Conservation (phyloP, 352 stramenopile species). For the Lagenidium giganteum region DNA sequence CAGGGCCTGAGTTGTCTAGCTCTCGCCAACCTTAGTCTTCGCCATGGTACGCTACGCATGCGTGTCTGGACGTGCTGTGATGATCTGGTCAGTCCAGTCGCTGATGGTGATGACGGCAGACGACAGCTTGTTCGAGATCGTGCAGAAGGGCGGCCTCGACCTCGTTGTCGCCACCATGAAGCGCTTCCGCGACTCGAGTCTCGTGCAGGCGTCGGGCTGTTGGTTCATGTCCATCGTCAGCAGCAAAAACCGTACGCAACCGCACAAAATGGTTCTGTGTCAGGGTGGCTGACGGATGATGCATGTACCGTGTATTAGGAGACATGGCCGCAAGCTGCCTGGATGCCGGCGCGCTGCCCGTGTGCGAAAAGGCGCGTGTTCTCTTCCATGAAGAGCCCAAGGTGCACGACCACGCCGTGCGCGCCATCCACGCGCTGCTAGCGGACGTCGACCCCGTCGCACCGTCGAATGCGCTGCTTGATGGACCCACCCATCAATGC, state of each 20-base stretch:
- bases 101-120: slow-evolving; percentile 27
- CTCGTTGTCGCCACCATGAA: slow-evolving; percentile 47
- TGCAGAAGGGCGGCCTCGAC: slow-evolving; percentile 42
- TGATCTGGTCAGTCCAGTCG: no score
- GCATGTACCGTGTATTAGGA: slow-evolving; percentile 24
- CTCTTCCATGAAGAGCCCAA: slow-evolving; percentile 34
- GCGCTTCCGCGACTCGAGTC: slow-evolving; percentile 28
- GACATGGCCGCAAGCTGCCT: slow-evolving; percentile 40
- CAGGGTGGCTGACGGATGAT: not conserved
- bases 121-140: slow-evolving; percentile 48
- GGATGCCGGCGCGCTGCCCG: slow-evolving; percentile 38
- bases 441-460: slow-evolving; percentile 11
- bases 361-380: slow-evolving; percentile 44
- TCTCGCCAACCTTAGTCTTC: slow-evolving; percentile 51
- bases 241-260: slow-evolving; percentile 28
- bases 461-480: no score
- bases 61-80: not conserved
- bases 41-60: slow-evolving; percentile 31
- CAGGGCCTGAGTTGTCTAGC: slow-evolving; percentile 47
- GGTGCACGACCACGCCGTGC: slow-evolving; percentile 45
- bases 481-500: no score
- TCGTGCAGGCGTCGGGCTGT: slow-evolving; percentile 47
- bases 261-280: not conserved
- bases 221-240: slow-evolving; percentile 52
- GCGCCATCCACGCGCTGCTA: slow-evolving; percentile 35